A percentile compares a stretch with the other conserved stretches of the same genome.
Conservation (phyloP, 1,284 basidiomycete species). For the Ustilago lituana region DNA sequence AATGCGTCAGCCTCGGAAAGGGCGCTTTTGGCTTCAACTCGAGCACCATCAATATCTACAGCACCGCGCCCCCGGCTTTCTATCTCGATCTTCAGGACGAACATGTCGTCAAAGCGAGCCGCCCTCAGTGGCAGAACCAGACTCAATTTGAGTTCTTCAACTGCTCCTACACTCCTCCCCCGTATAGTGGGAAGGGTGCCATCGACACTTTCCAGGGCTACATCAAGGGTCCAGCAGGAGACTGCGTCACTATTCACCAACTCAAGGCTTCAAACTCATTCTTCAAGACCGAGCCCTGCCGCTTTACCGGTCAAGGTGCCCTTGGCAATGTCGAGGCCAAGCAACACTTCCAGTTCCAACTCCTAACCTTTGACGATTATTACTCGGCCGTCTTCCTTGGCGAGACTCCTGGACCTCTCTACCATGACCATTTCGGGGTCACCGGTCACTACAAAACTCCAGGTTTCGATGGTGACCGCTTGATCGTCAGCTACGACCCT, state of each 20-base stretch:
- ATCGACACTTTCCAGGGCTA: constrained; percentile 15
- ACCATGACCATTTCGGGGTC: background rate
- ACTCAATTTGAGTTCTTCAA: constrained; percentile 18
- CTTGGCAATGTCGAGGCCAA: constrained; percentile 5
- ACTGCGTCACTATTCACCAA: constrained; percentile 6
- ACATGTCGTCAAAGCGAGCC: background rate
- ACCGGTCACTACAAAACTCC: constrained; percentile 8
- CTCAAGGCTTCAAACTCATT: too few species aligned
- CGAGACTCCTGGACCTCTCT: constrained; percentile 2
- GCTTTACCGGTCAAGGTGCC: background rate
- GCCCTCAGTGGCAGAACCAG: background rate
- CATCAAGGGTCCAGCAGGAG: constrained; percentile 7
- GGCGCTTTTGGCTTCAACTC: constrained; percentile 22
- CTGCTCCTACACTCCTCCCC: background rate
- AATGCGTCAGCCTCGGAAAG: constrained; percentile 16
- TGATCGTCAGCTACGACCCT: background rate
- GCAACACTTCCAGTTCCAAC: constrained; percentile 23
- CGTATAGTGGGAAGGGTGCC: background rate
- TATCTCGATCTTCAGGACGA: constrained; percentile 3
- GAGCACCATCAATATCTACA: constrained; percentile 5
- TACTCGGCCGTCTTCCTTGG: constrained; percentile 12
- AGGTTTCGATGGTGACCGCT: constrained; percentile 2
- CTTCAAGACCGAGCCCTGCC: constrained; percentile 4
- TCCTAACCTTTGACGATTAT: background rate
- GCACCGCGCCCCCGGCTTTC: background rate